Base-by-base conservation (phyloP, 495 filamentous ascomycete species). In the Hypoxylon crocopeplum region DNA sequence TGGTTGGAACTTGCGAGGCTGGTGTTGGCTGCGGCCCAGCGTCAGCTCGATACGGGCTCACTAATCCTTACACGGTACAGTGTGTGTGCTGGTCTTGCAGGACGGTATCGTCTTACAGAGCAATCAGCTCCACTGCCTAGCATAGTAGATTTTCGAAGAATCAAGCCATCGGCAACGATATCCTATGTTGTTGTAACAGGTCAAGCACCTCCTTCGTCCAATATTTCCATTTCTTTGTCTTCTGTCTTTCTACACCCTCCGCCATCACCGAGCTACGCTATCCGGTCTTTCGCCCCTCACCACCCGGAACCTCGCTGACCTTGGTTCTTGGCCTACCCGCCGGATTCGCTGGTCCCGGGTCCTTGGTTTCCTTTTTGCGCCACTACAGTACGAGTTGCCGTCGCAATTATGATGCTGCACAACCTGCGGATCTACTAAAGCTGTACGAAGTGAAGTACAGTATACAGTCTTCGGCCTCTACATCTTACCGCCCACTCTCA, bases 121-220 rank as follows among this genome's bases (percentile, higher is more conserved):
- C n/a, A n/a, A n/a, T n/a, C n/a, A n/a, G n/a, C n/a, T n/a, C n/a
- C n/a, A n/a, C n/a, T n/a, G n/a, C n/a, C n/a, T n/a, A n/a, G n/a
- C n/a, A n/a, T n/a, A n/a, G n/a, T n/a, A n/a, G n/a, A n/a, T n/a
- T n/a, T n/a, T n/a, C n/a, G n/a, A n/a, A n/a, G n/a, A n/a, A n/a
- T n/a, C n/a, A n/a, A n/a, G n/a, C 51, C 47, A 62, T 57, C 51
- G 57, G 59, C 52, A 46, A 57, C 52, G 59, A 62, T 56, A 42
- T 62, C 47, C 52, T 52, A 44, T 39, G 42, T 39, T 60, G 21
- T 42, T n/a, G n/a, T n/a, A n/a, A n/a, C n/a, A n/a, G n/a, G n/a
- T n/a, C n/a, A n/a, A n/a, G n/a, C n/a, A n/a, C n/a, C n/a, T n/a
- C n/a, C n/a, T n/a, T n/a, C n/a, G n/a, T n/a, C n/a, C n/a, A n/a